phyloP scores from a whole-genome alignment of 441 rosid species.

The Biscutella laevigata region DNA sequence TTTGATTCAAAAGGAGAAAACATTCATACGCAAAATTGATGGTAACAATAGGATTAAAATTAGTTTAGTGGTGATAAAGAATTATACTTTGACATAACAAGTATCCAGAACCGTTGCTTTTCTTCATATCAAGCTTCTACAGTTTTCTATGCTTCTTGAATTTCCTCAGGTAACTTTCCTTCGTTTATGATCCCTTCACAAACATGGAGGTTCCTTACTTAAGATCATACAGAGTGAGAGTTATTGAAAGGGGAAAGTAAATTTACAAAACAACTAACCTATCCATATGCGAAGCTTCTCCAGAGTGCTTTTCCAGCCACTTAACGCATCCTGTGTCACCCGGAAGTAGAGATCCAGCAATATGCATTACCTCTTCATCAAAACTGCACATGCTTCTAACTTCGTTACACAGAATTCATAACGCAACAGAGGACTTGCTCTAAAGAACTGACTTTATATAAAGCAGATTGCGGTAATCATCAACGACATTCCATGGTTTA shows the following conservation, averaged over 20 bases:
- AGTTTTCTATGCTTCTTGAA: conserved; percentile 1
- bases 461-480: too few species aligned
- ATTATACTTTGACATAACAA: neutral
- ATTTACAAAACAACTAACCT: conserved; percentile 26
- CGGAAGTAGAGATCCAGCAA: conserved; percentile 55
- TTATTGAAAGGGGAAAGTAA: neutral
- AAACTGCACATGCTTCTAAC: conserved; percentile 33
- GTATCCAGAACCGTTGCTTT: neutral
- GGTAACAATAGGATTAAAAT: neutral
- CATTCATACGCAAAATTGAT: neutral
- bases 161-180: conserved; percentile 12
- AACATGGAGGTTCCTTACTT: neutral
- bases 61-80: neutral
- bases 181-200: conserved; percentile 17
- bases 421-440: too few species aligned
- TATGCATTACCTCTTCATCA: conserved; percentile 72
- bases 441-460: too few species aligned
- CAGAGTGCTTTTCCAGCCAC: conserved; percentile 49
- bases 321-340: conserved; percentile 49
- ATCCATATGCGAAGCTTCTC: conserved; percentile 24
- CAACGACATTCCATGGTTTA: too few species aligned
- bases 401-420: neutral
- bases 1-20: neutral
- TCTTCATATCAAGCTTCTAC: conserved; percentile 1
- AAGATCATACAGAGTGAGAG: neutral